Conservation (phyloP, 306 rosid genomes). For the Boehmeria nivea region DNA sequence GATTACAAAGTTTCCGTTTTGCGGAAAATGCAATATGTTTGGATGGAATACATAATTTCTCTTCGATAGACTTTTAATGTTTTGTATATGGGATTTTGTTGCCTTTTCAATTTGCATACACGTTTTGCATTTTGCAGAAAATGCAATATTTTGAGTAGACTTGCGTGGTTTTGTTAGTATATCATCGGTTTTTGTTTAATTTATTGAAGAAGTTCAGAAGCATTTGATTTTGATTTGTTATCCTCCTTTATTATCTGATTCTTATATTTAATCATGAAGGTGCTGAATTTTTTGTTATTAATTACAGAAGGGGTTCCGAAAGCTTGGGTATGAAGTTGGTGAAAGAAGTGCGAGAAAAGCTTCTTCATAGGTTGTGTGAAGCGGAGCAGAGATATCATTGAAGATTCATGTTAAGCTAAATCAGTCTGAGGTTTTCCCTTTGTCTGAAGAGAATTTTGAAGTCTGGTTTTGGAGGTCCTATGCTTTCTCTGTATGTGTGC, state of each 20-base stretch:
- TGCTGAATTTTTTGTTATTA: constrained; percentile 11
- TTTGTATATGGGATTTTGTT: no score
- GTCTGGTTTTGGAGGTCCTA: constrained; percentile 24
- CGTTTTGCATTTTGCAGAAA: no score
- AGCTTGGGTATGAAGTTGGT: constrained; percentile 9
- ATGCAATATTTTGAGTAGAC: no score
- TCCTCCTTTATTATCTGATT: background rate
- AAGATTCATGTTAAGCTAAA: constrained; percentile 25
- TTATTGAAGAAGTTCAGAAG: background rate
- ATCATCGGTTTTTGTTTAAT: background rate
- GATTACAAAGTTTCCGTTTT: no score
- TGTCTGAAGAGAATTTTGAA: constrained; percentile 20
- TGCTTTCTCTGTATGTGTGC: constrained; percentile 23
- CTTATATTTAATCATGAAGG: constrained; percentile 9
- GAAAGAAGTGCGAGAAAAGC: constrained; percentile 35
- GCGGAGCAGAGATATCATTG: constrained; percentile 7
- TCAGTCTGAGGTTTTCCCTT: constrained; percentile 24
- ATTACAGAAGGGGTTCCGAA: constrained; percentile 34
- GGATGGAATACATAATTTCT: no score
- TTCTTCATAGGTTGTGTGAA: constrained; percentile 35
- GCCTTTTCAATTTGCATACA: no score
- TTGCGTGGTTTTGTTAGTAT: background rate
- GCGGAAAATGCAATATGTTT: no score
- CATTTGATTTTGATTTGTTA: background rate
- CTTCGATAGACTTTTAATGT: no score